Evolutionary conservation across 2,329 filamentous ascomycete genomes (phyloP).

Genomic region (Ceratocystis harringtonii): DNA sequence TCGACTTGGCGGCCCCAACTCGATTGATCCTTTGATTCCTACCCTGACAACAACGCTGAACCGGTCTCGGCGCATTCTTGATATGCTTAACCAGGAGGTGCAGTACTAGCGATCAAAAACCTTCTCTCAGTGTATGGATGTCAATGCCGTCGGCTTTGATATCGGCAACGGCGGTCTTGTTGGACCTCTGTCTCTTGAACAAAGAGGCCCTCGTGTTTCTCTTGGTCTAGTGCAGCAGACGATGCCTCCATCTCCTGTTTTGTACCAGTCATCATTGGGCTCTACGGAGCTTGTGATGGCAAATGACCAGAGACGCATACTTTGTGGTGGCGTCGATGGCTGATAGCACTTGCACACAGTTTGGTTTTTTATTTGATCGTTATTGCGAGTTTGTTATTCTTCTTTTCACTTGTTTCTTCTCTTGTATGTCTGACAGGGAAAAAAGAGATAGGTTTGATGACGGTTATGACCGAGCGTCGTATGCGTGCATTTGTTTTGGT

Average conservation of each 20-base stretch:
- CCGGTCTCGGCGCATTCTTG: constrained; percentile 24
- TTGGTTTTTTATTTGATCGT: background rate
- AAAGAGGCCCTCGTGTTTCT: background rate
- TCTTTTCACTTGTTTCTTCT: background rate
- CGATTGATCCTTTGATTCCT: constrained; percentile 32
- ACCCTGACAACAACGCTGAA: constrained; percentile 32
- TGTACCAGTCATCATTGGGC: background rate
- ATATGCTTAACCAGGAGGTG: constrained; percentile 16
- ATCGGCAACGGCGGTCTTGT: background rate
- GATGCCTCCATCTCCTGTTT: background rate
- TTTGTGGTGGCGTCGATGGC: background rate
- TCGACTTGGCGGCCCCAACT: constrained; percentile 29
- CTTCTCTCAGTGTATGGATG: background rate
- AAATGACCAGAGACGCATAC: background rate
- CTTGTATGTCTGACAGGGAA: background rate
- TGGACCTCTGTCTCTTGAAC: background rate
- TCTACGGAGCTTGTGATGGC: background rate
- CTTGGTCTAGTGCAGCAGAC: background rate
- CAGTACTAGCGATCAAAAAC: constrained; percentile 5
- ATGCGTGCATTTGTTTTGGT: background rate
- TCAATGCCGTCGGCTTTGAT: background rate
- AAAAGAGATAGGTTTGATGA: constrained; percentile 4
- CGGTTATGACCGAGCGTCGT: constrained; percentile 1
- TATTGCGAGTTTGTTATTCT: background rate
- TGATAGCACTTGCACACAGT: no score